These are phyloP conservation scores for Protea cynaroides DNA, from an alignment of 164 flowering plant species.

Conservation along the genomic window DNA sequence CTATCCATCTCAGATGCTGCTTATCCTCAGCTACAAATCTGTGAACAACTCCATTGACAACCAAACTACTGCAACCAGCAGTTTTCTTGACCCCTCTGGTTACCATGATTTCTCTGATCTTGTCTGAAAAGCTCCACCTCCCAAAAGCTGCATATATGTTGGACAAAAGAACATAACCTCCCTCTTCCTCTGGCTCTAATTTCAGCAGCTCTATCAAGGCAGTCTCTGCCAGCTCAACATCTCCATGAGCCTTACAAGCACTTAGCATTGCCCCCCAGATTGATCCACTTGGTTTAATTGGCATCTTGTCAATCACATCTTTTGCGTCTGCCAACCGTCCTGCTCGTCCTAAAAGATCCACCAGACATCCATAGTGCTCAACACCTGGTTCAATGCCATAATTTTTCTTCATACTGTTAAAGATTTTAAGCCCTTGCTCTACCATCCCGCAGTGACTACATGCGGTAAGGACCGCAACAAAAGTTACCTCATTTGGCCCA, in stretches of 20 bases:
- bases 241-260: constrained; percentile 34
- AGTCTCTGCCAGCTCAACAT: constrained; percentile 35
- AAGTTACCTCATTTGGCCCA: constrained; percentile 40
- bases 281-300: constrained; percentile 39
- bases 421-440: constrained; percentile 29
- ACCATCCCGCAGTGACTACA: constrained; percentile 50
- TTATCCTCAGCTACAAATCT: constrained; percentile 42
- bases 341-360: constrained; percentile 46
- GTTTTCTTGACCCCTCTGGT: constrained; percentile 40
- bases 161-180: constrained; percentile 40
- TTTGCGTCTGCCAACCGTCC: constrained; percentile 40
- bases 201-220: constrained; percentile 36
- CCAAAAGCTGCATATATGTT: constrained; percentile 42
- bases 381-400: constrained; percentile 39
- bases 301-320: constrained; percentile 38
- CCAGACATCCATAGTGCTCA: constrained; percentile 50
- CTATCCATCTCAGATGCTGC: constrained; percentile 30
- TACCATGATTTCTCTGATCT: constrained; percentile 42
- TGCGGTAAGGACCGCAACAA: constrained; percentile 43
- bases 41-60: constrained; percentile 30
- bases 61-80: constrained; percentile 48
- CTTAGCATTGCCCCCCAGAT: constrained; percentile 49
- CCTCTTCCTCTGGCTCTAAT: constrained; percentile 50
- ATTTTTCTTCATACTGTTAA: constrained; percentile 27
- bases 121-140: constrained; percentile 34